Base-by-base conservation (phyloP, 2,329 filamentous ascomycete genomes). In the Aspergillus sp. region DNA sequence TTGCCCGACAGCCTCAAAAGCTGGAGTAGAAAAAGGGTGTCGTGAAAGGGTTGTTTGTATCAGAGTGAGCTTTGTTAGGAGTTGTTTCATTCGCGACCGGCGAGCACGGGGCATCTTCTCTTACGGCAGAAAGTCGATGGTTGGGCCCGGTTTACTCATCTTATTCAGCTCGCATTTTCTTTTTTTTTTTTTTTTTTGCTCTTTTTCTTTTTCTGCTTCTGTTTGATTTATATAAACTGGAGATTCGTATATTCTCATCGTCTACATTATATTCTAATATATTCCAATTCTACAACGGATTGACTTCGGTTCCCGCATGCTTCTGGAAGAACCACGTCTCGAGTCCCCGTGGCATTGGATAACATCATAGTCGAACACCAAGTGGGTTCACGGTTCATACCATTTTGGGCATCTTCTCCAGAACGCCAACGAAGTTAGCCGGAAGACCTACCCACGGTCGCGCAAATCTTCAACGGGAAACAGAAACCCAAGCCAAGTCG, bases 1-100 rank as follows among this genome's bases (percentile, higher is more conserved):
- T 67, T 64, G 59, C 65, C 61, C 65, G 63, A 47, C 14, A 53
- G 60, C 54, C 49, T 49, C 52, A 29, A 24, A 24, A 54, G 31
- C 59, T 31, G 52, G 45, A 49, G 57, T 52, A 55, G 45, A 24
- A 36, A 45, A 49, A 36, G 42, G 52, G 16, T 47, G 52, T 55
- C 45, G 32, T 58, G 20, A n/a, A 56, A 29, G 54, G 39, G 52
- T 16, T 57, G 58, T 50, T 51, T 55, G 49, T 32, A 46, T 52
- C 49, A 51, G 42, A 16, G 39, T 46, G 39, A 55, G 52, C 50
- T 54, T 47, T 53, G 54, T 56, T 31, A 47, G 22, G 47, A 32
- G 50, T 16, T 36, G 52, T 49, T 49, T 46, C 45, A 42, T 55
- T 55, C 53, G 53, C 53, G 53, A 55, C 53, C 52, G 51, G 14